Base-by-base conservation (phyloP, 2,329 filamentous ascomycete species). In the Aspergillus sclerotialis region DNA sequence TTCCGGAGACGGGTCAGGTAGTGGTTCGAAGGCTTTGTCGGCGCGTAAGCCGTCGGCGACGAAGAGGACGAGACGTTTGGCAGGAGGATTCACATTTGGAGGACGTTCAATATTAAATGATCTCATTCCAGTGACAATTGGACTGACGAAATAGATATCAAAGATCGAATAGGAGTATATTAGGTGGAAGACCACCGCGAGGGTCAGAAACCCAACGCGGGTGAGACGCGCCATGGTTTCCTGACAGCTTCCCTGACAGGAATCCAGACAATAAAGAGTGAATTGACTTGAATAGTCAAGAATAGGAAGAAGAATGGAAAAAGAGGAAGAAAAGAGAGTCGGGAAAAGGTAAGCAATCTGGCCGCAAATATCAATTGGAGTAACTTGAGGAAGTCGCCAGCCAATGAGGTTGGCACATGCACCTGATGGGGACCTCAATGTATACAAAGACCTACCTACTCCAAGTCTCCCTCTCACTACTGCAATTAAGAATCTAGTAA, bases 131-230 rank as follows among this genome's bases (percentile, higher is more conserved):
- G 82, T 84, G 35, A 96, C 92, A 49, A 98, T 92, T 14, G 92
- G 92, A 59, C 88, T 95, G 56, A 95, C 88, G 58, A 98, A 98
- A 66, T 98, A 96, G 45, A 96, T 92, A 62, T 95, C 89, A 66
- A 98, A 98, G 54, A 96, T 96, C 40, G 88, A 94, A 58, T 82
- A 84, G 37, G 94, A 82, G 62, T 98, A 98, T 45, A 94, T 77
- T 35, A 96, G 62, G 64, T 98, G 93, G 60, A 98, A 98, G 41
- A 90, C 68, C 56, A 95, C 76, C 50, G 92, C 92, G 57, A 94
- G 77, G 58, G 82, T 80, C 61, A 96, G 67, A 60, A 98, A 96
- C 57, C 81, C 82, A 55, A 84, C 76, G 57, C 89, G 86, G 48
- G 75, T 69, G 39, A 79, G 63, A 52, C 75, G 73, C 44, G 67